A percentile compares a stretch with the other conserved stretches of the same genome.
Evolutionary conservation across 495 filamentous ascomycete species (phyloP).

Genomic region (Lineolata rhizophorae): DNA sequence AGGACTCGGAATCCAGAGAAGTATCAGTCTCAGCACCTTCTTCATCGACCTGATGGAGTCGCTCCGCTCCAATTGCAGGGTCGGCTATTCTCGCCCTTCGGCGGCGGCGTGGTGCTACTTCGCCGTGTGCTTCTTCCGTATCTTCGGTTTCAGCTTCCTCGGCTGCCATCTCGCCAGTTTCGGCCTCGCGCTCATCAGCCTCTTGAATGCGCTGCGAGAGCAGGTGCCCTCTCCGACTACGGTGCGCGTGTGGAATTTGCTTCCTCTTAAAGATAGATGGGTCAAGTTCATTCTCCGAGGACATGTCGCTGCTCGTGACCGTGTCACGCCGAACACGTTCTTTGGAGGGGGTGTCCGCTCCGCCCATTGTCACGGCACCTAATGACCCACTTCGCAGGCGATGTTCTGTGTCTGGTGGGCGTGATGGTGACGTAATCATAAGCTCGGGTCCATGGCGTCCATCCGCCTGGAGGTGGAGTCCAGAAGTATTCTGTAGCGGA

Average conservation of each 20-base stretch:
- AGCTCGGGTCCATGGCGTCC: slow-evolving; percentile 22
- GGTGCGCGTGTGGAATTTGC: slow-evolving; percentile 27
- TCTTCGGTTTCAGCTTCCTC: slow-evolving; percentile 44
- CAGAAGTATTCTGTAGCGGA: slow-evolving; percentile 38
- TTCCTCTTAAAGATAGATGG: slow-evolving; percentile 38
- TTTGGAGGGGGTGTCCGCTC: no score
- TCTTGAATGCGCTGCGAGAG: slow-evolving; percentile 22
- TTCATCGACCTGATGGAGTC: no score
- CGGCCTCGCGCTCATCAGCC: slow-evolving; percentile 14
- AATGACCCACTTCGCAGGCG: slow-evolving; percentile 49
- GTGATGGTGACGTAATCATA: slow-evolving; percentile 21
- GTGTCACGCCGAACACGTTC: slow-evolving; percentile 63
- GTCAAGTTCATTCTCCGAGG: slow-evolving; percentile 72
- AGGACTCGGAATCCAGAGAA: no score
- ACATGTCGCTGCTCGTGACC: slow-evolving; percentile 78
- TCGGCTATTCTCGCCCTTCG: no score
- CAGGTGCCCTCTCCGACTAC: slow-evolving; percentile 22
- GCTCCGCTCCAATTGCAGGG: no score
- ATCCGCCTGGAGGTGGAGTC: slow-evolving; percentile 3
- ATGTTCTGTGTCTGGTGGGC: slow-evolving; percentile 24
- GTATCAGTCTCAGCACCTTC: no score
- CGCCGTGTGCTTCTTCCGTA: no score
- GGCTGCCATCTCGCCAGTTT: slow-evolving; percentile 31
- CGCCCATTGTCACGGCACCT: slow-evolving; percentile 46
- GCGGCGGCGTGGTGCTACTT: no score